phyloP scores from a whole-genome alignment of 2,329 filamentous ascomycete species.

The Trichophyton benhamiae region DNA sequence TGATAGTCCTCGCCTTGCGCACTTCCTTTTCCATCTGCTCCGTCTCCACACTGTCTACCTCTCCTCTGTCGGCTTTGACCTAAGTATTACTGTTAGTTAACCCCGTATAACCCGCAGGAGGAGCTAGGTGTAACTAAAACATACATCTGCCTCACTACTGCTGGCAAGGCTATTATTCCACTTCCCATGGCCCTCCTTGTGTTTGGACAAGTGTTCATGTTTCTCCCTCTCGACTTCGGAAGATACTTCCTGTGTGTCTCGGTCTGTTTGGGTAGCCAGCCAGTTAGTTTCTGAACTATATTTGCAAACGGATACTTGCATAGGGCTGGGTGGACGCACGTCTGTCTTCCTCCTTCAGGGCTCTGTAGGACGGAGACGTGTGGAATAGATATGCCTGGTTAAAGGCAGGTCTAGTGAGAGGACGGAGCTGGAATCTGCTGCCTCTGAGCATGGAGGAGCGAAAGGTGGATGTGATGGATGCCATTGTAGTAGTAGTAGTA shows the following conservation, averaged over 20 bases:
- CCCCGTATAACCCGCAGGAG: neutral
- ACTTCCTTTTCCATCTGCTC: conserved; percentile 3
- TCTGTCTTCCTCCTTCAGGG: conserved; percentile 4
- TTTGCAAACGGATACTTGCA: neutral
- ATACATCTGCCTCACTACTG: conserved; percentile 4
- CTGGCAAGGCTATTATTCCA: conserved; percentile 1
- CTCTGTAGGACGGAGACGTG: neutral
- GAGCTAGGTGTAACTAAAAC: too few relatives aligned
- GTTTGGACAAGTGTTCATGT: neutral
- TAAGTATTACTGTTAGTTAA: neutral
- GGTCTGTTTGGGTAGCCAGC: neutral
- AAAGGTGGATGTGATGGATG: neutral
- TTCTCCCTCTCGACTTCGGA: conserved; percentile 1
- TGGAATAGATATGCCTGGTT: neutral
- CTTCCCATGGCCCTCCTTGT: neutral
- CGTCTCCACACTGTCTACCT: neutral
- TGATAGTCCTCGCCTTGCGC: neutral
- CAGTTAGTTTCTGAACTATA: neutral
- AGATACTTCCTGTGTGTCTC: neutral
- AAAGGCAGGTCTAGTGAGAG: neutral
- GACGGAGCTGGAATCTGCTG: neutral
- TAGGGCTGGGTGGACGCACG: neutral
- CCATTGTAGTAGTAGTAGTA: neutral
- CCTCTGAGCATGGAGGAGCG: neutral
- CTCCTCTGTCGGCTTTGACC: conserved; percentile 4